Conservation (phyloP, 306 rosid genomes). For the Malus sieversii region DNA sequence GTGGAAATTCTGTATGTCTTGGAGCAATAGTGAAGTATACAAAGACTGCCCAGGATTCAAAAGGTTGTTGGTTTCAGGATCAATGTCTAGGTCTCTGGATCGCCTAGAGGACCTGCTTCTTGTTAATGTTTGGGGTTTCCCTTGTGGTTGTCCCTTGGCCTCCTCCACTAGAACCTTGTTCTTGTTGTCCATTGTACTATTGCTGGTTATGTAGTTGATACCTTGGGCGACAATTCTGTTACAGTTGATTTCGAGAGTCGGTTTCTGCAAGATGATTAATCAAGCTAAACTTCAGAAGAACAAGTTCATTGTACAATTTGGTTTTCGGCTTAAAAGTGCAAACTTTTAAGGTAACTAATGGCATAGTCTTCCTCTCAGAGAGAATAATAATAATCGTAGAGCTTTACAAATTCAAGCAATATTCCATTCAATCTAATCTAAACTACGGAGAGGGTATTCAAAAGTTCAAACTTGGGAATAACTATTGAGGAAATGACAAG, state of each 20-base stretch:
- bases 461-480: neutral
- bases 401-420: no score
- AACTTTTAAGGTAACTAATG: neutral
- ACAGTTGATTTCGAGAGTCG: constrained; percentile 35
- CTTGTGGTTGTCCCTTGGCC: constrained; percentile 20
- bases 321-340: neutral
- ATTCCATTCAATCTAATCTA: neutral
- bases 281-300: neutral
- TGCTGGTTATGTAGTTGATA: constrained; percentile 20
- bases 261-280: constrained; percentile 37
- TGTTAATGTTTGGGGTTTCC: constrained; percentile 45
- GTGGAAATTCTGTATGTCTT: constrained; percentile 90
- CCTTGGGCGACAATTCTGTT: constrained; percentile 17
- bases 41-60: constrained; percentile 38
- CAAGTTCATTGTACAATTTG: neutral
- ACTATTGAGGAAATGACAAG: neutral
- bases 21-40: constrained; percentile 64
- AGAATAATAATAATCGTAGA: no score
- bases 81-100: constrained; percentile 69
- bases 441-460: neutral
- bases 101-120: constrained; percentile 73
- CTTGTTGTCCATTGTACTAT: constrained; percentile 24
- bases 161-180: constrained; percentile 28
- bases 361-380: neutral
- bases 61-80: constrained; percentile 33